A percentile compares a stretch with the other conserved stretches of the same genome.
Conservation (phyloP, 257 asterid species). For the Lycium ferocissimum region DNA sequence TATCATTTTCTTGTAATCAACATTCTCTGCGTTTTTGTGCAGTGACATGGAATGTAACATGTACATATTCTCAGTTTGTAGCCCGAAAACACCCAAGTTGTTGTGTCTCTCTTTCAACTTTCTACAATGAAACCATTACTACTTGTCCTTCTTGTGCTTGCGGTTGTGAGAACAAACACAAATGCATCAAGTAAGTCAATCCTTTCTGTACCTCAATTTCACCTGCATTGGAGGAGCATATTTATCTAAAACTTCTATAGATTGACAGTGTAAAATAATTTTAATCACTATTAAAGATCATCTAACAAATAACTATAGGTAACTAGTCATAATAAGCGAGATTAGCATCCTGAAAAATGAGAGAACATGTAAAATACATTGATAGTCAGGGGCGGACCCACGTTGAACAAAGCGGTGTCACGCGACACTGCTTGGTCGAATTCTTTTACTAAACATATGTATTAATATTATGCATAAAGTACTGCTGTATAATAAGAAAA, state of each 20-base stretch:
- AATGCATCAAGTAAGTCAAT: constrained; percentile 41
- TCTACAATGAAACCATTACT: constrained; percentile 44
- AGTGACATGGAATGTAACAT: constrained; percentile 54
- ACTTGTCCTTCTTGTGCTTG: constrained; percentile 51
- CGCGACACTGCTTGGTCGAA: too few relatives aligned
- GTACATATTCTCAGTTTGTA: constrained; percentile 48
- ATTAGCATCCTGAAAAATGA: neutral
- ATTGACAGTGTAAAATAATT: too few relatives aligned
- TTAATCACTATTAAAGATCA: neutral
- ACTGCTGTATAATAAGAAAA: too few relatives aligned
- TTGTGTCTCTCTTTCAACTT: constrained; percentile 47
- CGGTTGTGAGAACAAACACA: constrained; percentile 43
- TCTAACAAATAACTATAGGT: neutral
- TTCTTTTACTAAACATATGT: too few relatives aligned
- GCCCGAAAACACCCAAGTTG: constrained; percentile 43
- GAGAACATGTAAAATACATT: neutral
- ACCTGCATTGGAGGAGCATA: neutral
- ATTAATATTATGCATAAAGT: too few relatives aligned
- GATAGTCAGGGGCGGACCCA: too few relatives aligned
- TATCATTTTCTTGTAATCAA: neutral
- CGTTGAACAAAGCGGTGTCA: too few relatives aligned
- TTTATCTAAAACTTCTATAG: too few relatives aligned
- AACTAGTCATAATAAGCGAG: neutral
- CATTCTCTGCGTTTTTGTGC: neutral
- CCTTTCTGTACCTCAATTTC: neutral